A percentile compares a stretch with the other conserved stretches of the same genome.
These are phyloP conservation scores for Aureobasidium sp. DNA, from an alignment of 2,329 filamentous ascomycete species.

Conservation along the genomic window DNA sequence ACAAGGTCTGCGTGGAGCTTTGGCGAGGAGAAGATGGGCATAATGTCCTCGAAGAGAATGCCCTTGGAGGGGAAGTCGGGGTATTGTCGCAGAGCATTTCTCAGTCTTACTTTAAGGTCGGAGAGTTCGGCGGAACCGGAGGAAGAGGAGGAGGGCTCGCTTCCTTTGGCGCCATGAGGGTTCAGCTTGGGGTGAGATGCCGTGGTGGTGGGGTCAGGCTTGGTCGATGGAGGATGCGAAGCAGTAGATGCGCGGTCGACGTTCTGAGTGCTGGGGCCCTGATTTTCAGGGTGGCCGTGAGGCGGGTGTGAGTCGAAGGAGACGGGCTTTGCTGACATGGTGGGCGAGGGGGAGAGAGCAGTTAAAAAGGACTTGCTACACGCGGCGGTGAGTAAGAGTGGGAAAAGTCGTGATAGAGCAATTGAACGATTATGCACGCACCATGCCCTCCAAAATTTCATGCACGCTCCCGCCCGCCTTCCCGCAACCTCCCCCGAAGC, in stretches of 20 bases:
- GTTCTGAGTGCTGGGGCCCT: conserved; percentile 18
- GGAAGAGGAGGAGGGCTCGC: conserved; percentile 40
- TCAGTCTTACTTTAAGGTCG: conserved; percentile 59
- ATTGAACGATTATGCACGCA: not conserved
- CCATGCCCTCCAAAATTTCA: not conserved
- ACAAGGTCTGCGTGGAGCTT: conserved; percentile 48
- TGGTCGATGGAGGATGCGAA: conserved; percentile 22
- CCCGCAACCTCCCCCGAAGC: not conserved
- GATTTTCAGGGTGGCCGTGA: conserved; percentile 23
- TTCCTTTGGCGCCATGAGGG: conserved; percentile 31
- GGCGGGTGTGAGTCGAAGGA: conserved; percentile 19
- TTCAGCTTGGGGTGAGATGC: conserved; percentile 15
- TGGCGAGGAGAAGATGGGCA: conserved; percentile 40
- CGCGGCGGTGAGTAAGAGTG: conserved; percentile 4
- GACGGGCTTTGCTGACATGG: conserved; percentile 21
- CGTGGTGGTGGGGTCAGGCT: conserved; percentile 24
- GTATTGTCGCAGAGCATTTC: conserved; percentile 70
- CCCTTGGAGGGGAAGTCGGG: conserved; percentile 86
- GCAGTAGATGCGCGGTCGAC: conserved; percentile 23
- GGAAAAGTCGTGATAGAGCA: conserved; percentile 5
- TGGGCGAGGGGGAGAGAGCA: conserved; percentile 7
- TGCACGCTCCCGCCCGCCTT: not conserved
- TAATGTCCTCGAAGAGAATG: conserved; percentile 96
- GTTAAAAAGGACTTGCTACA: not conserved
- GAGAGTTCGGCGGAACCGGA: conserved; percentile 46